These are phyloP conservation scores for Gryganskiella cystojenkinii DNA, from an alignment of 192 early-diverging fungal species.

Conservation along the genomic window DNA sequence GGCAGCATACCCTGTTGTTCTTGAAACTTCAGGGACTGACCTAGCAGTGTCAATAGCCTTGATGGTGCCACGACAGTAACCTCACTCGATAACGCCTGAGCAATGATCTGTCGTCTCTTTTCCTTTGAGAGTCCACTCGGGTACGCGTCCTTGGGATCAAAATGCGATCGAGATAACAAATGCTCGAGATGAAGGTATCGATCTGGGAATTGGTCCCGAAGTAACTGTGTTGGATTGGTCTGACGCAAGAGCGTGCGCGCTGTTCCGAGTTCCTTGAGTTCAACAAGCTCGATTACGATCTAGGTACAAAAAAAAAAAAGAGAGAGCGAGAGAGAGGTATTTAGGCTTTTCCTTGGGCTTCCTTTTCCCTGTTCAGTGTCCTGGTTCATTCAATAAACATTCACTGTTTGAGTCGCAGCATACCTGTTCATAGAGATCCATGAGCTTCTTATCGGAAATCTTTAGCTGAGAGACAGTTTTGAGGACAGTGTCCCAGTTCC, in stretches of 20 bases:
- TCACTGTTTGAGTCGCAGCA: no score
- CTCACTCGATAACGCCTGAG: conserved; percentile 70
- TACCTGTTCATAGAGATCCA: conserved; percentile 93
- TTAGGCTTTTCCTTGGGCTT: no score
- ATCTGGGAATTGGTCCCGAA: conserved; percentile 80
- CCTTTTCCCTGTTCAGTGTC: no score
- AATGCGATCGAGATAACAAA: conserved; percentile 73
- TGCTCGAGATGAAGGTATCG: conserved; percentile 87
- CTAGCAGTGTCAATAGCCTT: conserved; percentile 85
- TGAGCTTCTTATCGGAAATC: conserved; percentile 73
- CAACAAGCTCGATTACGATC: conserved; percentile 90
- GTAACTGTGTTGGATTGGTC: conserved; percentile 90
- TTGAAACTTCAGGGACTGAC: conserved; percentile 93
- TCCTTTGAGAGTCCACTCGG: conserved; percentile 72
- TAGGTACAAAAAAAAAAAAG: conserved; percentile 16
- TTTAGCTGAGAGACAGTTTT: conserved; percentile 73
- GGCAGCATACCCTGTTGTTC: conserved; percentile 80
- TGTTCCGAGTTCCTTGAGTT: conserved; percentile 83
- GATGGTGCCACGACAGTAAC: conserved; percentile 80
- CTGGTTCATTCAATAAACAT: no score
- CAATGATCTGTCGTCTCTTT: conserved; percentile 79
- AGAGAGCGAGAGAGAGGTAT: neutral
- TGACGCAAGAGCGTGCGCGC: conserved; percentile 87
- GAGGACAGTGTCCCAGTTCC: conserved; percentile 90
- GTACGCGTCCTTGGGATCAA: conserved; percentile 82